Percentiles rank a stretch among this genome's conserved stretches.
phyloP scores from a whole-genome alignment of 495 filamentous ascomycete species.

The Recurvomyces mirabilis region DNA sequence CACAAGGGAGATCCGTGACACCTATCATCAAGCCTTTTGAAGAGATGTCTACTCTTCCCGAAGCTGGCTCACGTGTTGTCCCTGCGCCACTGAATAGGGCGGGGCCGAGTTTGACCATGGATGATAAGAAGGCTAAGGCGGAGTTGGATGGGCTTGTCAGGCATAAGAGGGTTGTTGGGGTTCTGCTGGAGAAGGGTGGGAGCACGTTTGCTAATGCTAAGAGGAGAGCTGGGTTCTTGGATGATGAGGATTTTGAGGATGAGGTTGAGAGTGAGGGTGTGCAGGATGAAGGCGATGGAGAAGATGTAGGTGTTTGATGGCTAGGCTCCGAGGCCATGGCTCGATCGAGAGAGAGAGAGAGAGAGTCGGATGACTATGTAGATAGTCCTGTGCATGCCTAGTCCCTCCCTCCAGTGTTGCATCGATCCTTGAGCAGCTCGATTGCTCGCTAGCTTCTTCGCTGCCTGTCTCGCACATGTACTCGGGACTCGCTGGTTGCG shows the following conservation, averaged over 20 bases:
- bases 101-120: slow-evolving; percentile 24
- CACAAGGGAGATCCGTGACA: slow-evolving; percentile 28
- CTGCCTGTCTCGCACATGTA: too few relatives aligned
- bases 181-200: slow-evolving; percentile 38
- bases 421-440: too few relatives aligned
- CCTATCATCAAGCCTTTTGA: slow-evolving; percentile 21
- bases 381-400: too few relatives aligned
- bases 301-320: slow-evolving; percentile 5
- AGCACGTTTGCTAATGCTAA: slow-evolving; percentile 34
- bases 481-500: too few relatives aligned
- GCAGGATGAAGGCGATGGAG: not conserved
- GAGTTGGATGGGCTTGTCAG: slow-evolving; percentile 32
- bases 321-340: too few relatives aligned
- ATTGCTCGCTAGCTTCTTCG: too few relatives aligned
- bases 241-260: slow-evolving; percentile 35
- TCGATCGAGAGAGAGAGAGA: too few relatives aligned
- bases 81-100: slow-evolving; percentile 22
- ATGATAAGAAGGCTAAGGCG: slow-evolving; percentile 32
- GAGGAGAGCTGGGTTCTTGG: slow-evolving; percentile 31
- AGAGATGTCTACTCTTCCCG: too few relatives aligned
- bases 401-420: too few relatives aligned
- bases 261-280: slow-evolving; percentile 21
- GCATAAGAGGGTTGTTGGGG: slow-evolving; percentile 39
- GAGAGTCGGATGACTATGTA: too few relatives aligned
- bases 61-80: not conserved